Evolutionary conservation across 2,329 filamentous ascomycete genomes (phyloP).

Genomic region (Fusarium austroafricanum): DNA sequence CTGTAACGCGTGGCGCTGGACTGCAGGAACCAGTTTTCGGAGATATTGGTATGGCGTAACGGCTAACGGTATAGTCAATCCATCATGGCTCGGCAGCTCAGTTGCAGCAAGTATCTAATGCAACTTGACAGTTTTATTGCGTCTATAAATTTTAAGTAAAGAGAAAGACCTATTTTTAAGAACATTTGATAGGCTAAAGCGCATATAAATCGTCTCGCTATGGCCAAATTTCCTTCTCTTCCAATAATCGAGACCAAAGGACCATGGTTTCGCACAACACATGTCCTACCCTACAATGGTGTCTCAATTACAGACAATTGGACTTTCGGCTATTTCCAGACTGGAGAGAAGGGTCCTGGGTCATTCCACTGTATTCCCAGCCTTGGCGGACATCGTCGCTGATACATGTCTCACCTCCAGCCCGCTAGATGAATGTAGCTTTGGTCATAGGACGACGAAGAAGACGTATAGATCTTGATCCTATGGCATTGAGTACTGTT

Average conservation of each 20-base stretch:
- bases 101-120: too few species aligned
- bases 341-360: neutral
- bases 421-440: constrained; percentile 9
- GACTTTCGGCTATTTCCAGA: rapidly evolving
- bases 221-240: too few species aligned
- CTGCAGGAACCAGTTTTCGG: neutral
- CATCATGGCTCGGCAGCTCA: neutral
- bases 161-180: too few species aligned
- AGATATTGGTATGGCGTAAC: constrained; percentile 1
- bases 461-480: neutral
- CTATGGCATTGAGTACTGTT: neutral
- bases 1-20: constrained; percentile 7
- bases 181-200: too few species aligned
- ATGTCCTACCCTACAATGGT: neutral
- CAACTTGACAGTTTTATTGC: too few species aligned
- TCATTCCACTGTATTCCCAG: neutral
- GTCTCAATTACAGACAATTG: too few species aligned
- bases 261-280: neutral
- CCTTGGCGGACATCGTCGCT: constrained; percentile 12
- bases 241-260: neutral
- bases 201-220: too few species aligned
- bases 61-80: neutral
- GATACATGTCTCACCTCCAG: constrained; percentile 28
- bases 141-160: too few species aligned
- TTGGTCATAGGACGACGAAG: neutral